Percentiles rank a stretch among this genome's conserved stretches.
phyloP scores from a whole-genome alignment of 179 eudicot genomes.

The Corrigiola litoralis region DNA sequence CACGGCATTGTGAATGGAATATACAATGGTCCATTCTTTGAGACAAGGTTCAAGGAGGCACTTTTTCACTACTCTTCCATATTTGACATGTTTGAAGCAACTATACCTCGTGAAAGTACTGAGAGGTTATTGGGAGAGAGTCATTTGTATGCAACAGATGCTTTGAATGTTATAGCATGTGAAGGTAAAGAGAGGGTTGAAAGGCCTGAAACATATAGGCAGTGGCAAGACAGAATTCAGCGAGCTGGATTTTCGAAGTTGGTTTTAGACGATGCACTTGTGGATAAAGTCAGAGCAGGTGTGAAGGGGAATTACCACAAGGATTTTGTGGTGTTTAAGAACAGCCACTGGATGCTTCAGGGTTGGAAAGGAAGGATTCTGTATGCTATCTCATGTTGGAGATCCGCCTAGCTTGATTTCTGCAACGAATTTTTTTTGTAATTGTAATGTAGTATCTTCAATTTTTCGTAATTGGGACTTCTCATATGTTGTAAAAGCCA shows the following conservation, averaged over 20 bases:
- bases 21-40: conserved; percentile 43
- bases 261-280: conserved; percentile 23
- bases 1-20: conserved; percentile 43
- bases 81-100: conserved; percentile 43
- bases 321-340: conserved; percentile 46
- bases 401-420: conserved; percentile 1
- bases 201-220: conserved; percentile 55
- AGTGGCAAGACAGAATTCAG: conserved; percentile 36
- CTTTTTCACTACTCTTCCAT: conserved; percentile 35
- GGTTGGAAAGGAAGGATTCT: conserved; percentile 61
- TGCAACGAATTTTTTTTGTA: neutral
- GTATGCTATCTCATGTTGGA: conserved; percentile 46
- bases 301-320: conserved; percentile 42
- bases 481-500: too few relatives aligned
- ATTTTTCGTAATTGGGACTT: too few relatives aligned
- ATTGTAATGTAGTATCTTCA: neutral
- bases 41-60: conserved; percentile 43
- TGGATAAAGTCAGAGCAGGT: conserved; percentile 27
- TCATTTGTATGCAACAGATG: conserved; percentile 37
- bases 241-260: conserved; percentile 35
- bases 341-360: conserved; percentile 46
- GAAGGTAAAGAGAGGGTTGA: conserved; percentile 48
- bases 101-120: conserved; percentile 28
- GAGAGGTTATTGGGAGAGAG: conserved; percentile 34
- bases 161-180: conserved; percentile 42